Evolutionary conservation across 805 yeast species (phyloP), one percentile per base, ranked within the genome.

Genomic region (Diddensiella transvaalensis): DNA sequence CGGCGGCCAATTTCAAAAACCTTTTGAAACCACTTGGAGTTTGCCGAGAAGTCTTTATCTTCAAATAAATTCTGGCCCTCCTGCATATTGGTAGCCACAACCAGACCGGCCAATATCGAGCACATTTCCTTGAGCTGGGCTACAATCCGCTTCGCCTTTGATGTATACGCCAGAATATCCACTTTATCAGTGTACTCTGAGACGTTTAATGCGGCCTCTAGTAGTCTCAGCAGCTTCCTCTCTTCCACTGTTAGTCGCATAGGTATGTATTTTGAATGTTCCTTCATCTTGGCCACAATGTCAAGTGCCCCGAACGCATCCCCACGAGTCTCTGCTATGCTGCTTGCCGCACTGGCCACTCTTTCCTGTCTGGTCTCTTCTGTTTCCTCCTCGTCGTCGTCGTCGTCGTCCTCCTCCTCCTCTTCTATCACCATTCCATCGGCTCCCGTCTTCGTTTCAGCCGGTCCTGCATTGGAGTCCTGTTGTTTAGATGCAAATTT

Each of bases 111-210:
- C 44, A 85, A 66, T 6, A 86, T 85, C 1, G 90, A 83, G 63
- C 95, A 85, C 64, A 85, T 79, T 58, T 85, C 90, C 50, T 79
- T 77, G 51, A 85, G 65, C 64, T 85, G 91, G 18, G 77, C 78
- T 1, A 85, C 82, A 21, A 86, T 85, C 54, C 91, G 73, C 60
- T 77, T 82, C 1, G 87, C 70, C 59, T 85, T 83, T 3, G 90
- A 80, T 2, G 79, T 70, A 57, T 83, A 80, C 1, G 84, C 72
- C 22, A 82, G 63, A 33, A 85, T 80, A 62, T 85, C 95, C 38
- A 85, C 88, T 57, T 80, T 78, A 58, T 85, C 90, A 0, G 91
- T 85, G 60, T 85, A 85, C 57, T 85, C 91, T 13, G 87, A 80
- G 8, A 85, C 95, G 55, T 82, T 78, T 45, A 85, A 68, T 0